A percentile compares a stretch with the other conserved stretches of the same genome.
Evolutionary conservation across 2,329 filamentous ascomycete species (phyloP).

Genomic region (Penicillium paneum): DNA sequence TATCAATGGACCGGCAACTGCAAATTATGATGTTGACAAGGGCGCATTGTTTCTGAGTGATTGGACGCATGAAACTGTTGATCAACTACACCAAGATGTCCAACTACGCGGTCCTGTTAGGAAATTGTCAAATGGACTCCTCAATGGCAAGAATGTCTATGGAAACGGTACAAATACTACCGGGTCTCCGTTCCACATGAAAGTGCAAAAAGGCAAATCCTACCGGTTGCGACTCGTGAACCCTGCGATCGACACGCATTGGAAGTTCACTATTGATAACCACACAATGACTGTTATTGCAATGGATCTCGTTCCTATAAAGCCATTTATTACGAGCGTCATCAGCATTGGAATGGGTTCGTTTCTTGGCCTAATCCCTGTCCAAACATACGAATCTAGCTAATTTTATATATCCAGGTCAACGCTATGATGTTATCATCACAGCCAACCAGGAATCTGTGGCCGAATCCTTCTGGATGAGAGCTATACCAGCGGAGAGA

Average conservation of each 20-base stretch:
- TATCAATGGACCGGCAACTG: slow-evolving; percentile 40
- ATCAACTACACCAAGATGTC: slow-evolving; percentile 23
- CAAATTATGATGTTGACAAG: slow-evolving; percentile 39
- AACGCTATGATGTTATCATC: slow-evolving; percentile 42
- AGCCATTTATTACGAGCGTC: slow-evolving; percentile 51
- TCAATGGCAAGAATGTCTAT: slow-evolving; percentile 44
- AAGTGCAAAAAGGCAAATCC: slow-evolving; percentile 4
- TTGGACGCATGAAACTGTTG: slow-evolving; percentile 28
- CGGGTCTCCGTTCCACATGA: slow-evolving; percentile 44
- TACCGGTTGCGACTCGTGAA: slow-evolving; percentile 32
- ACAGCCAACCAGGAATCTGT: slow-evolving; percentile 23
- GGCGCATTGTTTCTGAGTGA: slow-evolving; percentile 37
- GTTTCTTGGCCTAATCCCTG: not conserved
- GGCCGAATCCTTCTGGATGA: slow-evolving; percentile 38
- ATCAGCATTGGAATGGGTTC: slow-evolving; percentile 47
- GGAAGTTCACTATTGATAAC: slow-evolving; percentile 49
- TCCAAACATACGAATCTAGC: not conserved
- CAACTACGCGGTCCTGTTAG: slow-evolving; percentile 17
- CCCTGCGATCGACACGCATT: slow-evolving; percentile 25
- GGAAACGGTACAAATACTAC: slow-evolving; percentile 19
- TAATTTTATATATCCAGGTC: slow-evolving; percentile 22
- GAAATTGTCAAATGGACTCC: slow-evolving; percentile 33
- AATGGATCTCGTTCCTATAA: slow-evolving; percentile 57
- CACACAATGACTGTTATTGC: slow-evolving; percentile 59
- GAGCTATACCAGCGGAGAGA: slow-evolving; percentile 19